These are phyloP conservation scores for Podila horticola DNA, from an alignment of 192 early-diverging fungal genomes.

Conservation along the genomic window DNA sequence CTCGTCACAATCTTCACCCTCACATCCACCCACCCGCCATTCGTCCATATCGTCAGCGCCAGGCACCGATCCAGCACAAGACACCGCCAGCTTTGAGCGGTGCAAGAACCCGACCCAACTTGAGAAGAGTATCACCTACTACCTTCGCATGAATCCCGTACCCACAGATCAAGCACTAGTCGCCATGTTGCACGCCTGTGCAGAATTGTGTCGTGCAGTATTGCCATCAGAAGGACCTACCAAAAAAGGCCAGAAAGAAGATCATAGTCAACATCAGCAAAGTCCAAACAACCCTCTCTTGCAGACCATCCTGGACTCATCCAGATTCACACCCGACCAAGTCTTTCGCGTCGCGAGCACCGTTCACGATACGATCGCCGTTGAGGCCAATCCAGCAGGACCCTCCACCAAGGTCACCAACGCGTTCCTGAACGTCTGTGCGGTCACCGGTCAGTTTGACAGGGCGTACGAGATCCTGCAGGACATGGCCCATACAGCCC, in stretches of 20 bases:
- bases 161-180: slow-evolving; percentile 27
- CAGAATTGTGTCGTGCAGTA: slow-evolving; percentile 6
- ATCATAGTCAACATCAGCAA: background rate
- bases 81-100: slow-evolving; percentile 1
- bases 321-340: slow-evolving; percentile 28
- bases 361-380: slow-evolving; percentile 18
- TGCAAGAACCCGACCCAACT: slow-evolving; percentile 44
- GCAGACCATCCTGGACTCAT: slow-evolving; percentile 27
- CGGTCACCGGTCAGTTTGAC: slow-evolving; percentile 33
- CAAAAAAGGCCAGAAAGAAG: background rate
- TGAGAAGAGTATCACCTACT: slow-evolving; percentile 31
- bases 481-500: slow-evolving; percentile 27
- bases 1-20: background rate
- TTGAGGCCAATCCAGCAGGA: background rate
- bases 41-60: background rate
- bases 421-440: slow-evolving; percentile 40
- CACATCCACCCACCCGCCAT: background rate
- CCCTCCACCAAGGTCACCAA: slow-evolving; percentile 29
- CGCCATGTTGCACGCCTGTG: slow-evolving; percentile 30
- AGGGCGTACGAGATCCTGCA: slow-evolving; percentile 10
- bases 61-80: background rate
- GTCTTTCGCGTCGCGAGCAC: slow-evolving; percentile 27
- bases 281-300: slow-evolving; percentile 13
- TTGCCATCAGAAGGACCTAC: background rate
- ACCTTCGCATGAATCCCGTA: slow-evolving; percentile 33